Evolutionary conservation across 2,329 filamentous ascomycete species (phyloP), one percentile per base, ranked within the genome.

Genomic region (Didymosphaeria variabile): DNA sequence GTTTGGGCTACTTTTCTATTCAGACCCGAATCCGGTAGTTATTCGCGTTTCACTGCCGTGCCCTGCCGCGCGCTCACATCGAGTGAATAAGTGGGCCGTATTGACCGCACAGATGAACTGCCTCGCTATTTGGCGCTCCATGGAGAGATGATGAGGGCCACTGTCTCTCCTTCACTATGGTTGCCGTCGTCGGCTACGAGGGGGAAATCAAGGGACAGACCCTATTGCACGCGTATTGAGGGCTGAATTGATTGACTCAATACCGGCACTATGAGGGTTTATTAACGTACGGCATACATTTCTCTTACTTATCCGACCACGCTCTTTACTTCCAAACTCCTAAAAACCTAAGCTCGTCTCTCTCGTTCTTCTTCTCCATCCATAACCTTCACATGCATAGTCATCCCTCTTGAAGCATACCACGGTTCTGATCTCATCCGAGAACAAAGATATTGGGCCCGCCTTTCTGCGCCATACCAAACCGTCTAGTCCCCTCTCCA

Each of bases 1-100:
- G 29, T 49, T 57, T 31, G 26, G 44, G 31, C 45, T 42, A n/a
- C 36, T 67, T 71, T 71, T 52, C 71, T 76, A 76, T 76, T 76
- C 72, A 77, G 58, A 72, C 68, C 74, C 72, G 50, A 69, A 74
- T 71, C 36, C 65, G 71, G 72, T 51, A 63, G 55, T 23, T 34
- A 29, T 12, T 46, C 36, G 19, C 21, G 68, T 74, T 59, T 70
- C 63, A 69, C 55, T 51, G 55, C 15, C 54, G 67, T 32, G 26
- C 46, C 10, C 15, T n/a, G 10, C n/a, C 19, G 32, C n/a, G 42
- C 42, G 31, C 29, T 15, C 32, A n/a, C 29, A 47, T 29, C 40
- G 26, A 38, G 31, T n/a, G 29, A 45, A 36, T 36, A 5, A 36
- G 23, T 46, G 13, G 19, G 42, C 29, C n/a, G 8, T 31, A 26